Evolutionary conservation across 768 basidiomycete species (phyloP).

Genomic region (Coprinopsis cinerea): DNA sequence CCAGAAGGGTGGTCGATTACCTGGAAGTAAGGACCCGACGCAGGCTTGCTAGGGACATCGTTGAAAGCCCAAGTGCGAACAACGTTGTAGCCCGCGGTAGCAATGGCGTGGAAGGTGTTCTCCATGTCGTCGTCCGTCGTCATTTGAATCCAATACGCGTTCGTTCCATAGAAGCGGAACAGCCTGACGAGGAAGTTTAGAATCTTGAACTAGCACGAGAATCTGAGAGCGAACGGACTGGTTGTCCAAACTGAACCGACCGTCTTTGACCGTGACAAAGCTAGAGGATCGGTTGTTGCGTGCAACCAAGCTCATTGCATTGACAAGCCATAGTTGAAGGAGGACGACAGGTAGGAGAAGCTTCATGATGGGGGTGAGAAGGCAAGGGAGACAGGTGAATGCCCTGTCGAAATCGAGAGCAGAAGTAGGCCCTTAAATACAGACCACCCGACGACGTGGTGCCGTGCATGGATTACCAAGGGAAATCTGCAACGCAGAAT

Average conservation of each 20-base stretch:
- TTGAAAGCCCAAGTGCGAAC: constrained; percentile 22
- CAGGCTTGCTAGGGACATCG: constrained; percentile 16
- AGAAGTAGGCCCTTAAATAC: too few species aligned
- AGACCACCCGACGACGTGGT: too few species aligned
- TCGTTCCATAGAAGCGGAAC: constrained; percentile 20
- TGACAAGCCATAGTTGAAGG: constrained; percentile 12
- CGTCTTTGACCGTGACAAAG: constrained; percentile 13
- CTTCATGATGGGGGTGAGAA: not conserved
- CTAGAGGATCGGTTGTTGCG: constrained; percentile 9
- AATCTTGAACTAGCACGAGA: not conserved
- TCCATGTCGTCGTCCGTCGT: constrained; percentile 17
- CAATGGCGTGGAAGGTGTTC: constrained; percentile 16
- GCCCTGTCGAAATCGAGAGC: too few species aligned
- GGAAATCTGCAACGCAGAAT: too few species aligned
- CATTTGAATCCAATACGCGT: constrained; percentile 18
- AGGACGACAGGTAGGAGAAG: not conserved
- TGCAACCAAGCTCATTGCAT: constrained; percentile 8
- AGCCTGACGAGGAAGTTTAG: constrained; percentile 4
- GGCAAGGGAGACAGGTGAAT: too few species aligned
- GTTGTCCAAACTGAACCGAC: constrained; percentile 13
- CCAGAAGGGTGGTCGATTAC: constrained; percentile 4
- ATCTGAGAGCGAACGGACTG: constrained; percentile 1
- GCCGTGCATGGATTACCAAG: not conserved
- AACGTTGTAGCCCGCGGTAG: constrained; percentile 14
- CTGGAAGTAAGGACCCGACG: constrained; percentile 17